Base-by-base conservation (phyloP, 306 rosid genomes). In the Castanea crenata region DNA sequence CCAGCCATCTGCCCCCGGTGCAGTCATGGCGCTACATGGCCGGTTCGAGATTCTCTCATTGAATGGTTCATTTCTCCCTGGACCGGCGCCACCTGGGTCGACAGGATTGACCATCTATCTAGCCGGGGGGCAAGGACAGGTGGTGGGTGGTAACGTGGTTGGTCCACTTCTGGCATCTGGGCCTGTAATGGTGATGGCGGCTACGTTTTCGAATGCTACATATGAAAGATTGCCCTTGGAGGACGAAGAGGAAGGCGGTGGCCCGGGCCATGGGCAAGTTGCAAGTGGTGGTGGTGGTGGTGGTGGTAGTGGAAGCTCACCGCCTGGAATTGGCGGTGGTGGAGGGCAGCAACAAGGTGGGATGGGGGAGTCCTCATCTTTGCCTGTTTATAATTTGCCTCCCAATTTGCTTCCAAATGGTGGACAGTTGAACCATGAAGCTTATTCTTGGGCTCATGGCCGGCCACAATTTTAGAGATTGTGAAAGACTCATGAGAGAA, bases 51-150 rank as follows among this genome's bases (percentile, higher is more conserved):
- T 93, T 38, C 87, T 93, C 1, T 91, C 95, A 0, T 69, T 93
- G 11, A 89, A 92, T 0, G 98, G 97, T 1, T 88, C 97, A 0
- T 87, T 93, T 16, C 71, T 93, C 4, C 97, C 97, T 0, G 97
- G 93, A 5, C 97, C 93, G 0, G 85, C 97, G 0, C 89, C 88
- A 0, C 93, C 91, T 0, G 98, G 94, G 0, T 86, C 97, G 0
- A 90, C 91, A 0, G 97, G 94, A 0, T 80, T 93, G 23, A 93
- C 97, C 13, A 85, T 93, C n/a, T 93, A 90, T 77, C 88, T 93
- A 0, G 82, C 98, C 0, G 91, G 97, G 3, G 97, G 91, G 4
- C 97, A 93, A 15, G 98, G 98, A 0, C 98, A 91, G 58, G 88
- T 91, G 1, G 90, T 93, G 16, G 98, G 98, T 0, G 98, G 98